A percentile compares a stretch with the other conserved stretches of the same genome.
Evolutionary conservation across 768 basidiomycete genomes (phyloP).

Genomic region (Omphalotus guepiniiformis): DNA sequence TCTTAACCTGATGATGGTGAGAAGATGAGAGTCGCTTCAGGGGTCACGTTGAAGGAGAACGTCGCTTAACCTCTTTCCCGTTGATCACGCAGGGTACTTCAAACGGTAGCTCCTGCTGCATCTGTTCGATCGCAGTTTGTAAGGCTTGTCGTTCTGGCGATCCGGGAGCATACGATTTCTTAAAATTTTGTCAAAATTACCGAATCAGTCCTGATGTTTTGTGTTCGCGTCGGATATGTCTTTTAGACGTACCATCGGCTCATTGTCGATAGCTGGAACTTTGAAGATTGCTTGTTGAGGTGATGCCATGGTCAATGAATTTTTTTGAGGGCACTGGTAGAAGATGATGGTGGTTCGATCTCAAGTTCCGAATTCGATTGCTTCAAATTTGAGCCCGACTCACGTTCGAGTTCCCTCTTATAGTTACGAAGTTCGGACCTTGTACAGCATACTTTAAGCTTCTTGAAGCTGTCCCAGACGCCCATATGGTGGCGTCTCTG

Average conservation of each 20-base stretch:
- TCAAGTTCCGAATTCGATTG: constrained; percentile 1
- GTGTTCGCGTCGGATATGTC: background rate
- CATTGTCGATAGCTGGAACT: constrained; percentile 84
- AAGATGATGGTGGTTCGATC: background rate
- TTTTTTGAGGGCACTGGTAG: background rate
- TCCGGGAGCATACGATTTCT: constrained; percentile 77
- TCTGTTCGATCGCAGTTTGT: constrained; percentile 67
- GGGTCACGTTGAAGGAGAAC: background rate
- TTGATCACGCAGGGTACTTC: constrained; percentile 93
- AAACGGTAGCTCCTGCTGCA: constrained; percentile 82
- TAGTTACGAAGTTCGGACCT: too few relatives aligned
- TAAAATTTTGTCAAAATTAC: constrained; percentile 11
- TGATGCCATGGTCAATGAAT: constrained; percentile 46
- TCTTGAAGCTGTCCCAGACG: too few relatives aligned
- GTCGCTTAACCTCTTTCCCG: constrained; percentile 68
- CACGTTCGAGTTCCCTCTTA: background rate
- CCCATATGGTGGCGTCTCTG: too few relatives aligned
- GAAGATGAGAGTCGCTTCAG: background rate
- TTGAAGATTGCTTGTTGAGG: constrained; percentile 85
- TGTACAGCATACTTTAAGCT: too few relatives aligned
- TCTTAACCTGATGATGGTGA: constrained; percentile 55
- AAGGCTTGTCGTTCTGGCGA: constrained; percentile 74
- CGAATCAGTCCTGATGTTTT: background rate
- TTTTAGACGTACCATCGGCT: constrained; percentile 87
- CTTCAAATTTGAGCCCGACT: too few relatives aligned